Evolutionary conservation across 2,329 filamentous ascomycete genomes (phyloP), one percentile per base, ranked within the genome.

Genomic region (Cytospora mali): DNA sequence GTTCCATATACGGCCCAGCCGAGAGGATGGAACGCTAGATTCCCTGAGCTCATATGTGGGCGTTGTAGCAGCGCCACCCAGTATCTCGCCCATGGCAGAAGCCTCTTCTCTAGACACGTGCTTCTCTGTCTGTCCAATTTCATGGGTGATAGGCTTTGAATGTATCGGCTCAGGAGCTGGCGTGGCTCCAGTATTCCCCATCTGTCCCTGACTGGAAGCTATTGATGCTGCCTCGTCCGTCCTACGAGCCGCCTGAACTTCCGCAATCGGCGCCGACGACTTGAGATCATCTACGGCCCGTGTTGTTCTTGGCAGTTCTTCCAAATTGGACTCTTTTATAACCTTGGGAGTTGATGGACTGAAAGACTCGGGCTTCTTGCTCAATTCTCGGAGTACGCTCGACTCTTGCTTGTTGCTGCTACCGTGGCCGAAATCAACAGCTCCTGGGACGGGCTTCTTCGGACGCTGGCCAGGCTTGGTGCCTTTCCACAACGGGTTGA

Each of bases 1-100:
- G 75, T 99, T 96, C 91, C 94, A 97, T 27, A 99, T 79, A 61
- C 95, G 85, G 50, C 93, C 90, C 57, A 99, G 77, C 4, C 95
- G 88, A 9, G 93, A 92, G 0, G 95, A 91, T 1, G 95, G 95
- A 0, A 99, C 93, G 66, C 88, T 88, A 11, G 95, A 99, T 71
- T 98, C 94, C 61, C 89, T 84, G 73, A 99, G 87, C 64, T 89
- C 81, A 71, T 96, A 92, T 4, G 74, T 67, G 13, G 75, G 69
- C 33, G 70, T 64, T 57, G 72, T 67, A 29, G 72, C 63, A 29
- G 66, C 70, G 18, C 53, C 63, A 1, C 67, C 61, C 13, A 70
- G 62, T n/a, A 69, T 61, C 29, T 68, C 63, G 14, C 68, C 54
- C n/a, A 72, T 59, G 59, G 66, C 61, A 0, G 67, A 65, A 21